These are phyloP conservation scores for Barnettozyma populi DNA, from an alignment of 805 yeast genomes.

Conservation along the genomic window DNA sequence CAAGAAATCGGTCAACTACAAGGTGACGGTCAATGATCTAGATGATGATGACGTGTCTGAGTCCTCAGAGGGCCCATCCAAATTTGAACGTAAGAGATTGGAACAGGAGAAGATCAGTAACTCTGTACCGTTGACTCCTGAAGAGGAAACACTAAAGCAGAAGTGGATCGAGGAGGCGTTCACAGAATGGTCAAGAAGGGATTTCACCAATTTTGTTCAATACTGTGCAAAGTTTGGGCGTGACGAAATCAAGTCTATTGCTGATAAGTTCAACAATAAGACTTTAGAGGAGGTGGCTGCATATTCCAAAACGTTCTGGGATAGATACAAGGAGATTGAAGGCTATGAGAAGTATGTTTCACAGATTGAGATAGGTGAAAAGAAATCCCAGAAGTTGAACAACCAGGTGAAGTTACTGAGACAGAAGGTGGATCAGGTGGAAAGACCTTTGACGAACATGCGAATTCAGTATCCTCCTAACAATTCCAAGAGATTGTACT, in stretches of 20 bases:
- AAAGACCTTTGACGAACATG: slow-evolving; percentile 60
- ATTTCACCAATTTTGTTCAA: slow-evolving; percentile 66
- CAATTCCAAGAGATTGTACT: slow-evolving; percentile 69
- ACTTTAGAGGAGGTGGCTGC: slow-evolving; percentile 51
- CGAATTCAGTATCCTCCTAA: slow-evolving; percentile 75
- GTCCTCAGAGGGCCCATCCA: slow-evolving; percentile 11
- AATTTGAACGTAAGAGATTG: slow-evolving; percentile 18
- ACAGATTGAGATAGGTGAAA: slow-evolving; percentile 72
- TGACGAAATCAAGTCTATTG: slow-evolving; percentile 41
- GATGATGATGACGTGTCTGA: slow-evolving; percentile 41
- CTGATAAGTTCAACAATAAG: slow-evolving; percentile 52
- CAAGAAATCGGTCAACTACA: slow-evolving; percentile 54
- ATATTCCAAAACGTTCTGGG: slow-evolving; percentile 63
- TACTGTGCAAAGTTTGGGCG: slow-evolving; percentile 66
- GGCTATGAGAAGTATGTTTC: slow-evolving; percentile 66
- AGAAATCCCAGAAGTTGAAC: slow-evolving; percentile 49
- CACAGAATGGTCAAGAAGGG: slow-evolving; percentile 67
- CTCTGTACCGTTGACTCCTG: slow-evolving; percentile 56
- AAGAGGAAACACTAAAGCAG: slow-evolving; percentile 52
- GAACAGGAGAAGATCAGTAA: slow-evolving; percentile 52
- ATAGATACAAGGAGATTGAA: slow-evolving; percentile 50
- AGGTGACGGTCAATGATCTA: slow-evolving; percentile 54
- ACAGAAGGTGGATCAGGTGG: slow-evolving; percentile 45
- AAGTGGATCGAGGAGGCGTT: slow-evolving; percentile 52
- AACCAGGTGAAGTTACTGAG: slow-evolving; percentile 52